phyloP scores from a whole-genome alignment of 805 yeast species.

The Lipomyces sp. region DNA sequence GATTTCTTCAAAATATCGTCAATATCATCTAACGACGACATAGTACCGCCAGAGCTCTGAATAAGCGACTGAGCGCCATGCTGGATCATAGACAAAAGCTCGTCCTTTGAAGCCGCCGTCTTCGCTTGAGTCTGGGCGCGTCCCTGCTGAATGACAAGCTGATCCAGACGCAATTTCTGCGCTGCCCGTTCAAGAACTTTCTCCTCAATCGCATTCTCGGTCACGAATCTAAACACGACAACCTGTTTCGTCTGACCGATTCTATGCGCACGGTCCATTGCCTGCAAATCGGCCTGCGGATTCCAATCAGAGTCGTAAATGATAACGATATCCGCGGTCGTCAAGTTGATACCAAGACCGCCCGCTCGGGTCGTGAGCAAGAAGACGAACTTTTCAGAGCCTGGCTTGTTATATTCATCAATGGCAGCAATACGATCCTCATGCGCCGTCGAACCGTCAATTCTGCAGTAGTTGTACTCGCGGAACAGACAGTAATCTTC shows the following conservation, averaged over 20 bases:
- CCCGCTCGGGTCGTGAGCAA: constrained; percentile 93
- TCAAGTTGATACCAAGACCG: constrained; percentile 90
- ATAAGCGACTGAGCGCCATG: constrained; percentile 92
- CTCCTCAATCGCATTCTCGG: constrained; percentile 94
- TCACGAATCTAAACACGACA: constrained; percentile 83
- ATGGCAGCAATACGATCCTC: constrained; percentile 90
- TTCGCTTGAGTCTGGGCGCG: constrained; percentile 49
- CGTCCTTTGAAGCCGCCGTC: constrained; percentile 57
- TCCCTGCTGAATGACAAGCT: constrained; percentile 93
- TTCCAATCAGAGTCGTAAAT: constrained; percentile 95
- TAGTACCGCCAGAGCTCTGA: constrained; percentile 44
- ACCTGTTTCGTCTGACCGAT: constrained; percentile 97
- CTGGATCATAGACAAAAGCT: constrained; percentile 90
- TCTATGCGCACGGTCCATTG: constrained; percentile 97
- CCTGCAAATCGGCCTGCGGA: constrained; percentile 96
- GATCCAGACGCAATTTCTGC: constrained; percentile 87
- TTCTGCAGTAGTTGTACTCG: constrained; percentile 81
- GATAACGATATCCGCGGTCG: constrained; percentile 86
- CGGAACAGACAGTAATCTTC: constrained; percentile 90
- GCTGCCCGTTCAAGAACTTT: constrained; percentile 95
- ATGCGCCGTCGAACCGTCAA: constrained; percentile 90
- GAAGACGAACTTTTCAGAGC: constrained; percentile 77
- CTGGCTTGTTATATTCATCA: constrained; percentile 84
- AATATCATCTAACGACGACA: constrained; percentile 51
- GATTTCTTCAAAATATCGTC: constrained; percentile 80